Conservation (phyloP, 345 rosid species). For the Erysimum cheiranthoides region DNA sequence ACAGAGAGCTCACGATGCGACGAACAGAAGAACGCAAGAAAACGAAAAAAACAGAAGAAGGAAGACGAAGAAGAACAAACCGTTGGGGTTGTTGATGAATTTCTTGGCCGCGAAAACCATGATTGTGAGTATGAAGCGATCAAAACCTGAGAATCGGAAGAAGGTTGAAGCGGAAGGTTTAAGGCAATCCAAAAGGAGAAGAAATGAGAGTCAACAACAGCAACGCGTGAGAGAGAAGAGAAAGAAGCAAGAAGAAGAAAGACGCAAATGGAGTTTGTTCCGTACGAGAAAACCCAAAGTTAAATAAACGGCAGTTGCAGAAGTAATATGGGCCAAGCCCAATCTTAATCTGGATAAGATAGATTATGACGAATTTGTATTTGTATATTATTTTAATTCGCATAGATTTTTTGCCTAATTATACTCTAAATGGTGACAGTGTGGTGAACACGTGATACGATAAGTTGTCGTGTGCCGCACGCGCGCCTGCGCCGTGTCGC, state of each 20-base stretch:
- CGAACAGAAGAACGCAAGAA: background rate
- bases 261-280: constrained; percentile 29
- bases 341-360: constrained; percentile 37
- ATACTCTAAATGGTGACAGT: background rate
- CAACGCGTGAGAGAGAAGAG: constrained; percentile 33
- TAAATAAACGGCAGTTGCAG: constrained; percentile 35
- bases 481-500: constrained; percentile 2
- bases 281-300: constrained; percentile 39
- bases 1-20: constrained; percentile 1
- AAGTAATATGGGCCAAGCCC: constrained; percentile 42
- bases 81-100: constrained; percentile 85
- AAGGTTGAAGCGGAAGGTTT: constrained; percentile 38
- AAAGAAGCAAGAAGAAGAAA: constrained; percentile 19
- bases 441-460: constrained; percentile 20
- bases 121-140: constrained; percentile 21
- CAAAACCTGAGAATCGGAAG: constrained; percentile 31
- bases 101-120: constrained; percentile 91
- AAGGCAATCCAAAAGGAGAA: constrained; percentile 34
- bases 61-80: constrained; percentile 53
- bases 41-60: background rate
- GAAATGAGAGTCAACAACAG: constrained; percentile 44
- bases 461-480: constrained; percentile 32
- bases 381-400: constrained; percentile 17
- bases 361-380: constrained; percentile 22
- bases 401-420: constrained; percentile 21